Conservation (phyloP, 139 green algal species). For the Chlorokybus atmophyticus region DNA sequence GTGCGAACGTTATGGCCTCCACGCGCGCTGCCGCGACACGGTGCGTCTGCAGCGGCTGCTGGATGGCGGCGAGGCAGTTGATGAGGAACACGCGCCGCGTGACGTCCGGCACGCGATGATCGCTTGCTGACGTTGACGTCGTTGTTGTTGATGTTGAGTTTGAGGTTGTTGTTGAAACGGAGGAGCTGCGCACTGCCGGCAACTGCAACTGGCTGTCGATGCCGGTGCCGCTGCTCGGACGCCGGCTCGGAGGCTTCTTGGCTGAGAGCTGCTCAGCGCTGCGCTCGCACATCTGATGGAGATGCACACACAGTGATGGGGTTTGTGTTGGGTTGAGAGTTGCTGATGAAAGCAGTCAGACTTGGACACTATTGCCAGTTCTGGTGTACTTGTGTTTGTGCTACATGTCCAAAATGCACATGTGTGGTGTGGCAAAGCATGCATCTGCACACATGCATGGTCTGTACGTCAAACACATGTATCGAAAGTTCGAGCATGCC, state of each 20-base stretch:
- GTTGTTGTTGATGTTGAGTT: no score
- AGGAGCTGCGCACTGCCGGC: background rate
- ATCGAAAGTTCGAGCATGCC: slow-evolving; percentile 1
- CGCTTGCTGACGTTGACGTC: no score
- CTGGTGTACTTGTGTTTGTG: no score
- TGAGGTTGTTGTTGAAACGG: no score
- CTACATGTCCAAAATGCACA: no score
- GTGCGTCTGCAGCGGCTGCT: slow-evolving; percentile 4
- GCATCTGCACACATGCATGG: background rate
- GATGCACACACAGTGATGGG: slow-evolving; percentile 7
- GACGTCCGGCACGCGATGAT: no score
- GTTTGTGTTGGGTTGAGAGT: no score
- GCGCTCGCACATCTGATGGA: slow-evolving; percentile 20
- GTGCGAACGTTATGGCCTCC: background rate
- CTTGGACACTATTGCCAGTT: no score
- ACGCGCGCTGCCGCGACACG: background rate
- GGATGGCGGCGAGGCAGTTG: slow-evolving; percentile 20
- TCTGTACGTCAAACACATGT: slow-evolving; percentile 3
- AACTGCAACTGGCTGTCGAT: background rate
- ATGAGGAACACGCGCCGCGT: slow-evolving; percentile 17
- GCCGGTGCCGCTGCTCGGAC: background rate
- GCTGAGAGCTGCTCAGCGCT: slow-evolving; percentile 10
- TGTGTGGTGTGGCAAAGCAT: no score
- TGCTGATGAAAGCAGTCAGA: background rate
- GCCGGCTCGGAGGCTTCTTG: background rate